Percentiles rank a stretch among this genome's conserved stretches.
These are phyloP conservation scores for Hymenoscyphus scutula DNA, from an alignment of 2,329 filamentous ascomycete species.

Conservation along the genomic window DNA sequence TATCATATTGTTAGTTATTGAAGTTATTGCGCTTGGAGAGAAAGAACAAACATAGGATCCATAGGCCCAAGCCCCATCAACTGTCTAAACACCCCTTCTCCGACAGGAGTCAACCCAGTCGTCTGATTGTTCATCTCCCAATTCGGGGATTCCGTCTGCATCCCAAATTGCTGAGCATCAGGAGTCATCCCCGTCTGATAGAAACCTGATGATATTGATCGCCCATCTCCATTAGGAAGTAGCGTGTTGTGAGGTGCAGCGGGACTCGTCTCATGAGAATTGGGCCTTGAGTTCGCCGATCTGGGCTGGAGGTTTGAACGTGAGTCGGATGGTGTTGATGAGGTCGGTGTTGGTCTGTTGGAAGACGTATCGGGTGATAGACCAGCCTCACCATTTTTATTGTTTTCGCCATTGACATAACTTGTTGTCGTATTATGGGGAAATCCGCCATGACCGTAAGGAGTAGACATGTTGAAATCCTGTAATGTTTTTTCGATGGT, in stretches of 20 bases:
- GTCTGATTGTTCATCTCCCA: constrained; percentile 42
- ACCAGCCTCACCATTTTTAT: constrained; percentile 35
- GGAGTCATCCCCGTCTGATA: constrained; percentile 40
- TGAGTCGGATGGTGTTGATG: constrained; percentile 49
- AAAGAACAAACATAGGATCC: constrained; percentile 54
- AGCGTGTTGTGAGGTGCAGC: constrained; percentile 38
- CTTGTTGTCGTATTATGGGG: constrained; percentile 29
- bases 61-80: constrained; percentile 59
- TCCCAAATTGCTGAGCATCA: constrained; percentile 40
- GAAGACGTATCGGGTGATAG: constrained; percentile 36
- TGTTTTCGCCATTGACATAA: constrained; percentile 44
- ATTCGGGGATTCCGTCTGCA: constrained; percentile 37
- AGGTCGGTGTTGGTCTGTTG: constrained; percentile 59
- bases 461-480: constrained; percentile 23
- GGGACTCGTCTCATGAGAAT: constrained; percentile 54
- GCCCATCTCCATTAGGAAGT: constrained; percentile 30
- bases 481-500: constrained; percentile 26
- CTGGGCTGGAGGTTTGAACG: constrained; percentile 23
- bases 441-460: constrained; percentile 26
- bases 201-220: constrained; percentile 38
- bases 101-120: constrained; percentile 52
- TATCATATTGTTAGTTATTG: constrained; percentile 15
- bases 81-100: constrained; percentile 55
- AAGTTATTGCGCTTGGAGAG: no score
- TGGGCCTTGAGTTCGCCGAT: constrained; percentile 40